A percentile compares a stretch with the other conserved stretches of the same genome.
These are phyloP conservation scores for Lasiodiplodia citricola DNA, from an alignment of 2,329 filamentous ascomycete genomes.

Conservation along the genomic window DNA sequence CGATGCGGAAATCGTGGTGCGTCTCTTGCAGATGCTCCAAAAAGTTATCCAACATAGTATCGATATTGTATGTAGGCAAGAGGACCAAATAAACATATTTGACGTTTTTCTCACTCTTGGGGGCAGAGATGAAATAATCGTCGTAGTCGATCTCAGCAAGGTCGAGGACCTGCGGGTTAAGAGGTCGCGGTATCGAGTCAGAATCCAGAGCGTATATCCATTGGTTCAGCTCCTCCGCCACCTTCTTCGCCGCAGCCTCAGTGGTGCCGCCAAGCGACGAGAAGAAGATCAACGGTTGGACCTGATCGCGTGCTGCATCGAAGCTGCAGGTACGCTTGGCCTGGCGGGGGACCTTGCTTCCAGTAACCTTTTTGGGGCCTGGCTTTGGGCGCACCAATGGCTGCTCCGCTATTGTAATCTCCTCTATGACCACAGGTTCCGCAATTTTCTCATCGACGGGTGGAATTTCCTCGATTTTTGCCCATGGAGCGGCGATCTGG, in stretches of 20 bases:
- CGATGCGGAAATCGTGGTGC: slow-evolving; percentile 95
- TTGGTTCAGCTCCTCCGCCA: slow-evolving; percentile 62
- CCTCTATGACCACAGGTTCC: slow-evolving; percentile 35
- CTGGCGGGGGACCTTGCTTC: slow-evolving; percentile 35
- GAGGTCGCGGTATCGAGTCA: slow-evolving; percentile 46
- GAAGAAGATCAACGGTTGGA: slow-evolving; percentile 84
- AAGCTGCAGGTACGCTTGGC: slow-evolving; percentile 35
- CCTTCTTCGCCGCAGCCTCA: slow-evolving; percentile 70
- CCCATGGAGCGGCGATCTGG: slow-evolving; percentile 42
- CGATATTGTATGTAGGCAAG: slow-evolving; percentile 92
- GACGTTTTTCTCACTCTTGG: slow-evolving; percentile 61
- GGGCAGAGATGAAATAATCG: slow-evolving; percentile 83
- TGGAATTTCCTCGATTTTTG: slow-evolving; percentile 40
- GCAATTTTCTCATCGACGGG: slow-evolving; percentile 26
- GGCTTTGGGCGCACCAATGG: slow-evolving; percentile 36
- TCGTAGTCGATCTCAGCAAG: slow-evolving; percentile 89
- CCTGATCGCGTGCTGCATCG: slow-evolving; percentile 47
- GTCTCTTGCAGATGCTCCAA: slow-evolving; percentile 88
- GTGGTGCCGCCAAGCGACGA: slow-evolving; percentile 87
- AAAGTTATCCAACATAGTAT: slow-evolving; percentile 87
- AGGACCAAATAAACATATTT: slow-evolving; percentile 83
- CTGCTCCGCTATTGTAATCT: slow-evolving; percentile 32
- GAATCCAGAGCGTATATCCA: slow-evolving; percentile 39
- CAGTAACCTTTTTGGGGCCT: slow-evolving; percentile 46
- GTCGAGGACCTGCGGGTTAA: slow-evolving; percentile 72